Conservation (phyloP, 139 green algal species). For the Chlorokybus atmophyticus region DNA sequence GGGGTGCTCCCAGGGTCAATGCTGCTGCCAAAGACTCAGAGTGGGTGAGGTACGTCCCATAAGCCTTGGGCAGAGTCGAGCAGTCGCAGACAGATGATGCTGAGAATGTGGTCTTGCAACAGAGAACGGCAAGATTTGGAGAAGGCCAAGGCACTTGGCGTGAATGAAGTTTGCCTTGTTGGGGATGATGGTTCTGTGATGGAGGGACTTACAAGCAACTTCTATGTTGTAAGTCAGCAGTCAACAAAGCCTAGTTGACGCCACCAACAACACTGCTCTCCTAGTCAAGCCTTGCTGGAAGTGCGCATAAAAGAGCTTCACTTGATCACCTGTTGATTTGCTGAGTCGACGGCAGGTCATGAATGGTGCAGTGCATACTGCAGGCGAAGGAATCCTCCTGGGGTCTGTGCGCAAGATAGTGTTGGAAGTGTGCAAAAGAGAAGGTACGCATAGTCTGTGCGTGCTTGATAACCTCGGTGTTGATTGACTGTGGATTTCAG, state of each 20-base stretch:
- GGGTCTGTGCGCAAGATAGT: slow-evolving; percentile 17
- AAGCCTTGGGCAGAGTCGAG: not conserved
- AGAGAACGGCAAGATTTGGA: slow-evolving; percentile 8
- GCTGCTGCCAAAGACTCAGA: slow-evolving; percentile 17
- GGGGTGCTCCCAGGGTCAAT: slow-evolving; percentile 14
- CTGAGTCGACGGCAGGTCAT: too few species aligned
- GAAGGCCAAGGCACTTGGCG: slow-evolving; percentile 9
- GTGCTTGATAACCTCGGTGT: not conserved
- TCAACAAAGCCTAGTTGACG: not conserved
- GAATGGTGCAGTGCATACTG: slow-evolving; percentile 4
- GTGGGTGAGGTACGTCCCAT: slow-evolving; percentile 11
- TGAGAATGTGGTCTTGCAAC: not conserved
- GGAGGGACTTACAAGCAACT: slow-evolving; percentile 21
- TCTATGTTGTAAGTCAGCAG: slow-evolving; percentile 14
- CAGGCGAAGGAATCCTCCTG: slow-evolving; percentile 9
- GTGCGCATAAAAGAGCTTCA: not conserved
- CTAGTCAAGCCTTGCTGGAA: not conserved
- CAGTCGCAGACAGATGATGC: not conserved
- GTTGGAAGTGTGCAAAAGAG: slow-evolving; percentile 11
- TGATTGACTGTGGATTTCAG: not conserved
- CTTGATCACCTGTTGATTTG: too few species aligned
- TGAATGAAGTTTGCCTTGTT: slow-evolving; percentile 17
- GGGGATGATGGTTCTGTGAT: slow-evolving; percentile 16
- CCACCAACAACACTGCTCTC: not conserved
- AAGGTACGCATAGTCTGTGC: slow-evolving; percentile 1